phyloP scores from a whole-genome alignment of 2,329 filamentous ascomycete species.

The Talaromyces sp. region DNA sequence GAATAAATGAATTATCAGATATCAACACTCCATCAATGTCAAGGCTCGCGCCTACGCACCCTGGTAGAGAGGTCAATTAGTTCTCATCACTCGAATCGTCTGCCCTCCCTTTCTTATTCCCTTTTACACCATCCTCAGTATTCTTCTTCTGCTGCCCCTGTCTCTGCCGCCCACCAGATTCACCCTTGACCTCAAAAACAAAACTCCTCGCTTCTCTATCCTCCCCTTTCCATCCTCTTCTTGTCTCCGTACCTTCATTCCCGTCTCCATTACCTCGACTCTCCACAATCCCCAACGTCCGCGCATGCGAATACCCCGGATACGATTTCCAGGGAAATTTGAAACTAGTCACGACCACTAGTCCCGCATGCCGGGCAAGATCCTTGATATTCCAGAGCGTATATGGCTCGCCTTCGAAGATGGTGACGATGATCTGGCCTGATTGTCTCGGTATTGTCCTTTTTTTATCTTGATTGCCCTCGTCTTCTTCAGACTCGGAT shows the following conservation, averaged over 20 bases:
- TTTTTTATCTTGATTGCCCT: slow-evolving; percentile 22
- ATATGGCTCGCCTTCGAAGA: slow-evolving; percentile 94
- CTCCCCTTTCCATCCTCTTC: slow-evolving; percentile 50
- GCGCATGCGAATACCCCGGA: slow-evolving; percentile 47
- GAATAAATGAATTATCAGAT: neutral
- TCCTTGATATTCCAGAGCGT: slow-evolving; percentile 93
- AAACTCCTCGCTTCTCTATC: slow-evolving; percentile 47
- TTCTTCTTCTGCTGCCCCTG: neutral
- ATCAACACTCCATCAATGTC: neutral
- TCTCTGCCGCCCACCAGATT: slow-evolving; percentile 17
- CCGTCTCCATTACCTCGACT: slow-evolving; percentile 26
- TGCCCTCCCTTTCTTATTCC: neutral
- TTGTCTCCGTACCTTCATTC: slow-evolving; percentile 28
- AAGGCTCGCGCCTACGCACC: no score
- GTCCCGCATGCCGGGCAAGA: slow-evolving; percentile 67
- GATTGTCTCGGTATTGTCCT: slow-evolving; percentile 23
- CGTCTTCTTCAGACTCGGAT: slow-evolving; percentile 21
- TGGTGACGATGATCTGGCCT: slow-evolving; percentile 70
- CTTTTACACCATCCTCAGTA: neutral
- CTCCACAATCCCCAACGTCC: slow-evolving; percentile 46
- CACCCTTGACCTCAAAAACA: slow-evolving; percentile 43
- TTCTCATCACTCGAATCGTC: slow-evolving; percentile 9
- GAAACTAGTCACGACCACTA: slow-evolving; percentile 47
- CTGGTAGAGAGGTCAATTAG: neutral
- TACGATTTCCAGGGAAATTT: slow-evolving; percentile 48